Base-by-base conservation (phyloP, 2,329 filamentous ascomycete species). In the Magnaporthiopsis poae region DNA sequence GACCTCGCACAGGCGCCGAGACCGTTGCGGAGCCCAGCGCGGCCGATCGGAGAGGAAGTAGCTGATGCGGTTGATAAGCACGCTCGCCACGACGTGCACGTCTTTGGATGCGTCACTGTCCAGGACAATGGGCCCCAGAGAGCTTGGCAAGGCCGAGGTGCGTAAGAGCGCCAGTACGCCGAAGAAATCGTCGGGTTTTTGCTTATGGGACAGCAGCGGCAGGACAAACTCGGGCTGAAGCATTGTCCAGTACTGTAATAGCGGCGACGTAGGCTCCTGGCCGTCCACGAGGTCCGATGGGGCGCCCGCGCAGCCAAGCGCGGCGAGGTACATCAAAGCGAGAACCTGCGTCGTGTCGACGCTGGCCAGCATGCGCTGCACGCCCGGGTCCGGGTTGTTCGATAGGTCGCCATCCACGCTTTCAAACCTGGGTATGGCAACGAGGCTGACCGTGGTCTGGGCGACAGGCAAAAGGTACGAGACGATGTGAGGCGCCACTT, bases 181-280 rank as follows among this genome's bases (percentile, higher is more conserved):
- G 1, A 85, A 77, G 65, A 90, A 88, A 64, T 91, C 87, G 1
- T 80, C 75, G 0, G 86, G 77, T 1, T 84, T 84, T 68, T 92
- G 89, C 66, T 87, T 87, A 36, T 85, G 84, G 68, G 85, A 87
- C 1, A 94, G 80, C 71, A 91, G 83, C 66, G 90, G 79, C 15
- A 90, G 77, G 12, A 89, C 83, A 69, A 90, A 87, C 61, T 90
- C 85, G 31, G 86, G 82, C 3, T 88, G 84, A 68, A 92, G 85
- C 56, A 81, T 77, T 68, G 80, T 83, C 91, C 91, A 95, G 71
- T 92, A 90, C 52, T 80, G 76, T 77, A 75, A 15, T 74, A 70
- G 3, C 3, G 62, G 62, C 12, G 62, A 63, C 13, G 62, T 9
- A 9, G 46, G 7, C 9, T 56, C 46, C 21, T 56, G 46, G 5